Conservation (phyloP, 371 early-diverging fungal species). For the Cokeromyces recurvatus region DNA sequence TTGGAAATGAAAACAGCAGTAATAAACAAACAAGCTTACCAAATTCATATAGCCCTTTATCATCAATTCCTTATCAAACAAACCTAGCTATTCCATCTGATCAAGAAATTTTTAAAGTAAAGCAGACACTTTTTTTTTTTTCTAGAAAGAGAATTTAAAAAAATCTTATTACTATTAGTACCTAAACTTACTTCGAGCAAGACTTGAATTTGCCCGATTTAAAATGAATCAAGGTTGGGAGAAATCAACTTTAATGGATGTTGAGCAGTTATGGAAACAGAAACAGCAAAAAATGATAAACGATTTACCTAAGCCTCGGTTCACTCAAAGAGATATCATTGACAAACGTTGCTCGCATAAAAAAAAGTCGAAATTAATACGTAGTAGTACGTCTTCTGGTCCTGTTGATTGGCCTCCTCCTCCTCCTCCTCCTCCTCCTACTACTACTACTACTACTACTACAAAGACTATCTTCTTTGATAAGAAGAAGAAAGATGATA, state of each 20-base stretch:
- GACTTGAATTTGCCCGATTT: slow-evolving; percentile 39
- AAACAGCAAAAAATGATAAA: slow-evolving; percentile 22
- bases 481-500: not conserved
- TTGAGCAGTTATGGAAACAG: slow-evolving; percentile 34
- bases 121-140: too few relatives aligned
- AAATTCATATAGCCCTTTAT: too few relatives aligned
- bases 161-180: too few relatives aligned
- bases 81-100: too few relatives aligned
- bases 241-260: slow-evolving; percentile 27
- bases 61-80: too few relatives aligned
- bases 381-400: slow-evolving; percentile 19
- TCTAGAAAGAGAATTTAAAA: too few relatives aligned
- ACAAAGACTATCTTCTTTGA: not conserved
- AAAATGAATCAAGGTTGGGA: slow-evolving; percentile 40
- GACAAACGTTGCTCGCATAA: slow-evolving; percentile 19
- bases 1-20: too few relatives aligned
- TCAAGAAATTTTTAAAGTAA: too few relatives aligned
- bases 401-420: too few relatives aligned
- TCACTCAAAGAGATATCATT: slow-evolving; percentile 38
- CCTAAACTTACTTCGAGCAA: slow-evolving; percentile 22
- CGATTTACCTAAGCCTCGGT: slow-evolving; percentile 34
- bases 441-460: too few relatives aligned
- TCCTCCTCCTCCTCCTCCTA: too few relatives aligned
- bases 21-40: too few relatives aligned
- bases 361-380: slow-evolving; percentile 17